Evolutionary conservation across 768 basidiomycete species (phyloP), one percentile per base, ranked within the genome.

Genomic region (Tulasnella sp.): DNA sequence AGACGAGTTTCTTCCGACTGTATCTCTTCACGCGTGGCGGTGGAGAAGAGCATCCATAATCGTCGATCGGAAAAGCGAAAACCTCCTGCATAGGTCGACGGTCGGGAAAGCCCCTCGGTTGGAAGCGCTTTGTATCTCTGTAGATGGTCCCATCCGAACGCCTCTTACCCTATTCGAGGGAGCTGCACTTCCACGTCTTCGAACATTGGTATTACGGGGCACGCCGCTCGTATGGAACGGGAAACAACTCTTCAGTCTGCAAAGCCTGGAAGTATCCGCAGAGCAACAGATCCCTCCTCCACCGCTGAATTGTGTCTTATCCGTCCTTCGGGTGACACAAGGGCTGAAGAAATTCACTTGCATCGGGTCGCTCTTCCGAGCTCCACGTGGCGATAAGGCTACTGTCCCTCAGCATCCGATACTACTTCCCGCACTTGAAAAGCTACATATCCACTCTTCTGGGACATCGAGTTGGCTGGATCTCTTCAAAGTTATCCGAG

Each of bases 191-290:
- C 58, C 58, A 14, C 9, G n/a, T 24, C 58, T 60, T 16, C 58
- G 31, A 2, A 9, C 1, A 5, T 31, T 60, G 58, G 1, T 1
- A 1, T 9, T n/a, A 9, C 12, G 2, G 3, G 1, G 8, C 3
- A 24, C 58, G 24, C 16, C 58, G 11, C 24, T 60, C 58, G n/a
- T n/a, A n/a, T 31, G 7, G 58, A 12, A 28, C n/a, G 31, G 31
- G 24, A 14, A 7, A n/a, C 58, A 31, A n/a, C 58, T 60, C 7
- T n/a, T 31, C 58, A 60, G 28, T 31, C 58, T 60, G 3, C 58
- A 24, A 12, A 60, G 2, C 1, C n/a, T 60, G 16, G 12, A 9
- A 60, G 8, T 60, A n/a, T 1, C 1, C 8, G 24, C 3, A 60
- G 8, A 24, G 24, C 5, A n/a, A 58, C 54, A 58, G 6, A 18